These are phyloP conservation scores for Oleoguttula mirabilis DNA, from an alignment of 495 filamentous ascomycete genomes.

Conservation along the genomic window DNA sequence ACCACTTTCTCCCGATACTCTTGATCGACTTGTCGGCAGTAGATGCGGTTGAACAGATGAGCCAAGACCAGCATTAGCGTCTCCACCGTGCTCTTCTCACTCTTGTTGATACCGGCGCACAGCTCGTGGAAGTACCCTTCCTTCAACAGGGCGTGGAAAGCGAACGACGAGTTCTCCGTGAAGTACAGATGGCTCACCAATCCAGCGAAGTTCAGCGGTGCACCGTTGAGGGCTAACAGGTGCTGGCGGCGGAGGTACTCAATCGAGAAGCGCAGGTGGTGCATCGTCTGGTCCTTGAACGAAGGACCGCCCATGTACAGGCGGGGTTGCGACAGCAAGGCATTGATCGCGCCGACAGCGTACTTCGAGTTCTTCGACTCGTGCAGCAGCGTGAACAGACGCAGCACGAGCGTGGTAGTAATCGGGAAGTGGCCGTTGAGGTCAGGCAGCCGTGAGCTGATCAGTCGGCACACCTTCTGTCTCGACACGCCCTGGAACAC, in stretches of 20 bases:
- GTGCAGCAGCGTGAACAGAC: slow-evolving; percentile 53
- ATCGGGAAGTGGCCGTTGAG: slow-evolving; percentile 69
- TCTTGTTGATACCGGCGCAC: slow-evolving; percentile 38
- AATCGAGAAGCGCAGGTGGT: slow-evolving; percentile 68
- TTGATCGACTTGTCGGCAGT: slow-evolving; percentile 32
- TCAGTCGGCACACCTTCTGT: slow-evolving; percentile 46
- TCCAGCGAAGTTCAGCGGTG: slow-evolving; percentile 57
- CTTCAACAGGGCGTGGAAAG: slow-evolving; percentile 59
- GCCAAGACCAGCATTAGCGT: slow-evolving; percentile 52
- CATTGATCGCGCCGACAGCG: slow-evolving; percentile 49
- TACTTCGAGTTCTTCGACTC: slow-evolving; percentile 49
- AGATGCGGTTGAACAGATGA: slow-evolving; percentile 53
- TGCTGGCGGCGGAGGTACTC: slow-evolving; percentile 61
- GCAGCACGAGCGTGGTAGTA: slow-evolving; percentile 58
- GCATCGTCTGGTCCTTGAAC: slow-evolving; percentile 52
- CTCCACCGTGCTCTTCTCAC: slow-evolving; percentile 31
- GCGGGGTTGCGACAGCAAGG: slow-evolving; percentile 54
- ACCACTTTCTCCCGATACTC: slow-evolving; percentile 35
- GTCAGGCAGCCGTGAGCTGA: slow-evolving; percentile 59
- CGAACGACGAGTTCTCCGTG: slow-evolving; percentile 58
- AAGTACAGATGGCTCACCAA: slow-evolving; percentile 58
- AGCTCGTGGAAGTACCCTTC: slow-evolving; percentile 55
- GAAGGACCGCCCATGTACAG: slow-evolving; percentile 54
- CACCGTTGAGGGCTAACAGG: slow-evolving; percentile 46
- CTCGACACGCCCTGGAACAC: slow-evolving; percentile 53